Evolutionary conservation across 192 early-diverging fungal genomes (phyloP).

Genomic region (Coemansia sp.): DNA sequence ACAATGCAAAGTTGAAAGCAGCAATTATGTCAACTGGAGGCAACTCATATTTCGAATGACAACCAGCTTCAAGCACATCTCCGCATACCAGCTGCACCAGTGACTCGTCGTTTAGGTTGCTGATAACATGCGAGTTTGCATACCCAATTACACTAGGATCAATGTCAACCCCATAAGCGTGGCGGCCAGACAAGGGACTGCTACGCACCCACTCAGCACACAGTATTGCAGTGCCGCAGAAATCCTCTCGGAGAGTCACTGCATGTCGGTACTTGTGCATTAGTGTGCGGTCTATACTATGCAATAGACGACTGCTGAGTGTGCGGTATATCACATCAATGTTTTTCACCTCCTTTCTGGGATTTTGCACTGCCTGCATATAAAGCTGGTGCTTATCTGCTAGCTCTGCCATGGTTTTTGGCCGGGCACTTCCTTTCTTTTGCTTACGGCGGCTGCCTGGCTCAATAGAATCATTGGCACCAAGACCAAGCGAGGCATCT

Average conservation of each 20-base stretch:
- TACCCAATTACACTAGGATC: constrained; percentile 46
- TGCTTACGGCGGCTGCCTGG: neutral
- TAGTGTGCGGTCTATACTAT: neutral
- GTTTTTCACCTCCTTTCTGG: constrained; percentile 44
- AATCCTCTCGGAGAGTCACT: constrained; percentile 49
- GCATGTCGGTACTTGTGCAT: constrained; percentile 12
- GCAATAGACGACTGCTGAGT: constrained; percentile 13
- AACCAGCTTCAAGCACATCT: constrained; percentile 16
- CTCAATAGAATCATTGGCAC: too few relatives aligned
- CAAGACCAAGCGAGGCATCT: too few relatives aligned
- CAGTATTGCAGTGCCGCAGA: constrained; percentile 55
- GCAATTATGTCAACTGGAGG: constrained; percentile 51
- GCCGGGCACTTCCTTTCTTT: constrained; percentile 5
- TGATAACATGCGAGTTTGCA: constrained; percentile 24
- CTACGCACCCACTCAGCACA: constrained; percentile 46
- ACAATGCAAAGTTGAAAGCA: constrained; percentile 49
- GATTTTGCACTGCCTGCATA: constrained; percentile 48
- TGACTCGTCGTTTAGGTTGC: neutral
- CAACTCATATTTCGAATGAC: neutral
- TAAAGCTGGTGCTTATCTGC: constrained; percentile 47
- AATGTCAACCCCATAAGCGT: constrained; percentile 52
- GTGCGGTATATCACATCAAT: constrained; percentile 24
- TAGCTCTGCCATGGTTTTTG: constrained; percentile 40
- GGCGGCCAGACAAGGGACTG: constrained; percentile 4
- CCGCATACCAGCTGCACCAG: constrained; percentile 15